Conservation (phyloP, 345 rosid genomes). For the Eucalyptus tenuipes region DNA sequence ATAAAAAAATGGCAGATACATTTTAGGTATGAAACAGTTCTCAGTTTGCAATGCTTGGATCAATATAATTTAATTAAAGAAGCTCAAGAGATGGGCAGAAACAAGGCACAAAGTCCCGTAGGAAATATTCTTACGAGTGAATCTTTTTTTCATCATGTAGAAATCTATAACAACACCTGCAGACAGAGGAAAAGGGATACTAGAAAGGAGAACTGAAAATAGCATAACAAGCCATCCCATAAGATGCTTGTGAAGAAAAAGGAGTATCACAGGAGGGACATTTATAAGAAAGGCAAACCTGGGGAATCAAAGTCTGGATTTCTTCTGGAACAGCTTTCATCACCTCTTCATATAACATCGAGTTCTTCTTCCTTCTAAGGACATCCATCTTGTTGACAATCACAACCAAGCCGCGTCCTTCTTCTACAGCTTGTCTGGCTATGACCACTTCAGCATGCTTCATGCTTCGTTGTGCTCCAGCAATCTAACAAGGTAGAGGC, state of each 20-base stretch:
- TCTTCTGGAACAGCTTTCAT: constrained; percentile 89
- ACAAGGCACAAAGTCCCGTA: background rate
- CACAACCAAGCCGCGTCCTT: constrained; percentile 88
- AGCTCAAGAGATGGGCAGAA: background rate
- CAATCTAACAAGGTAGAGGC: constrained; percentile 27
- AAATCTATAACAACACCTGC: background rate
- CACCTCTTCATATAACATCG: constrained; percentile 44
- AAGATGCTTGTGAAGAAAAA: background rate
- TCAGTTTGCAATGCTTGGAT: background rate
- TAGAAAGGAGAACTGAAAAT: background rate
- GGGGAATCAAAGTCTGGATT: constrained; percentile 87
- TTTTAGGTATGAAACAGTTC: background rate
- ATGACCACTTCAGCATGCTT: constrained; percentile 94
- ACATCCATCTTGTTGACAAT: constrained; percentile 96
- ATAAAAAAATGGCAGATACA: background rate
- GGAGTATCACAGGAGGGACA: background rate
- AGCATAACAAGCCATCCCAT: background rate
- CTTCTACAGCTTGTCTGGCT: constrained; percentile 90
- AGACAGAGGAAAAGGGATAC: background rate
- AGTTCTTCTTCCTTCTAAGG: constrained; percentile 47
- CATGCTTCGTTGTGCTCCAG: constrained; percentile 67
- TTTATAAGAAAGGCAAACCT: constrained; percentile 33
- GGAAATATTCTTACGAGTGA: background rate
- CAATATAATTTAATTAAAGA: background rate
- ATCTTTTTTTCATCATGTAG: background rate